Percentiles rank a stretch among this genome's conserved stretches.
Conservation (phyloP, 306 rosid species). For the Quercus cerris region DNA sequence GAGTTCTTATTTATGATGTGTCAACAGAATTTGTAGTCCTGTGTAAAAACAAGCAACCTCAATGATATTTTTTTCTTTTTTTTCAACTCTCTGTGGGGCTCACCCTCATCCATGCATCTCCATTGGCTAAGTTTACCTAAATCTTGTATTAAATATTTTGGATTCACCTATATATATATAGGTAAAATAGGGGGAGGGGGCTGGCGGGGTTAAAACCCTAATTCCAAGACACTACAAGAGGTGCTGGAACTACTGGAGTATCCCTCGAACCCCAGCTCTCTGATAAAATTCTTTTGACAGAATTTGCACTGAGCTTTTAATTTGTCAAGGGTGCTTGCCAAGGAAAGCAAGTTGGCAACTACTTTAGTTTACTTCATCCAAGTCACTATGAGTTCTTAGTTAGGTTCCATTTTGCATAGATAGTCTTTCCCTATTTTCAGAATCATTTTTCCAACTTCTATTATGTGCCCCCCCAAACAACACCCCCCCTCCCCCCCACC, state of each 20-base stretch:
- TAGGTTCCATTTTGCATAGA: background rate
- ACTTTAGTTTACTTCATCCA: background rate
- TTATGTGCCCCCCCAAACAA: too few relatives aligned
- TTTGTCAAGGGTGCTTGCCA: background rate
- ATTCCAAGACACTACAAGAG: too few relatives aligned
- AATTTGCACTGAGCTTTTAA: background rate
- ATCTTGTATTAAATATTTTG: background rate
- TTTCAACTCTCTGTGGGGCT: background rate
- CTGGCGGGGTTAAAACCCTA: too few relatives aligned
- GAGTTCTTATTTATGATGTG: background rate
- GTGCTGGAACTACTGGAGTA: too few relatives aligned
- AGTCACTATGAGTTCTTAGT: background rate
- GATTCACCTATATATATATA: background rate
- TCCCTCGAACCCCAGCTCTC: too few relatives aligned
- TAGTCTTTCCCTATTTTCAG: background rate
- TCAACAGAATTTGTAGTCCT: background rate
- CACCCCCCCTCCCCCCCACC: too few relatives aligned
- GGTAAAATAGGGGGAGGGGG: too few relatives aligned
- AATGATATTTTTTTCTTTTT: background rate
- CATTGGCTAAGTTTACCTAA: background rate
- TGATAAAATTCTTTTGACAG: background rate
- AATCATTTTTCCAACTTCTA: background rate
- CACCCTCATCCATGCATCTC: background rate
- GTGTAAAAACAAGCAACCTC: background rate
- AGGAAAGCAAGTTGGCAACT: background rate